Evolutionary conservation across 768 basidiomycete species (phyloP), one percentile per base, ranked within the genome.

Genomic region (Phylloporus scabripes): DNA sequence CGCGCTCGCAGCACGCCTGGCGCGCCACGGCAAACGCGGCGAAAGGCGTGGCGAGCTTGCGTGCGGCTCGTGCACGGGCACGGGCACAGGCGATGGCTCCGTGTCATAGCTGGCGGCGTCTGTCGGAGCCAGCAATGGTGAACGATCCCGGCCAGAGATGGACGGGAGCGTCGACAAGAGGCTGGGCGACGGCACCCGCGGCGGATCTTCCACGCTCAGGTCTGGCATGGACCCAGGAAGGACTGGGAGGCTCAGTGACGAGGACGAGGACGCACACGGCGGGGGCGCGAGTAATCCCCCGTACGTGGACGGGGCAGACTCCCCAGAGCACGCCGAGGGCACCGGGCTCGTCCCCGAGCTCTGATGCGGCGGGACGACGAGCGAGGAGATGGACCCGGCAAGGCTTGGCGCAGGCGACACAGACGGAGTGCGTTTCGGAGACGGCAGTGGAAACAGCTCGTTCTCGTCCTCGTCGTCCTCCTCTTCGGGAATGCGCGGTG

Each of bases 391-490:
- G 2, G 70, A 71, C n/a, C 59, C 62, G 2, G 50, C 48, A 1
- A 70, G 62, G 21, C 66, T 77, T 0, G 69, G 62, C 2, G 55
- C 42, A 0, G 73, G 72, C 1, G 75, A 76, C 2, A 60, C 52
- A n/a, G 58, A 66, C 1, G 82, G 81, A 0, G 77, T 73, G 8
- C 82, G 75, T 38, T 74, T 69, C 7, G 81, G 81, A 2, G 80
- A 78, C 8, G 82, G 82, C 18, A 83, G 70, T 1, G 78, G 78
- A 59, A 81, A 82, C 1, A 83, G 60, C 46, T 78, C 74, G 11
- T 73, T 71, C 52, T 81, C 80, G 45, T 80, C 74, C 28, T 80
- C 81, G 57, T 81, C 80, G 0, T 42, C 56, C 0, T 53, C 63
- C 43, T 71, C 70, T 50, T 69, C 68, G 4, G 67, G 61, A 21